A percentile compares a stretch with the other conserved stretches of the same genome.
These are phyloP conservation scores for Prunus armeniaca DNA, from an alignment of 306 rosid species.

Conservation along the genomic window DNA sequence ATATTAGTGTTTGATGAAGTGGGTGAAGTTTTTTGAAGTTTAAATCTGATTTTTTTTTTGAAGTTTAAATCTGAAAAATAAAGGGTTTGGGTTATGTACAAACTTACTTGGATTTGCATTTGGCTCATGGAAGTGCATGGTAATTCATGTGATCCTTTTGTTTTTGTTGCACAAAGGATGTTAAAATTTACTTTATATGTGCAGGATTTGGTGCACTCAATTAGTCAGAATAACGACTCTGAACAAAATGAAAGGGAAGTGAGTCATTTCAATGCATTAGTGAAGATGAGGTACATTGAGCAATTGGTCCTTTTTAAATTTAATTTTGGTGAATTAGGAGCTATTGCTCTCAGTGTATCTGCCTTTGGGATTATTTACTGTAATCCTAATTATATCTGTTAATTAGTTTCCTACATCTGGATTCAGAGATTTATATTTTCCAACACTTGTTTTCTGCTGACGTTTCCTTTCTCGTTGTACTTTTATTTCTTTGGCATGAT, in stretches of 20 bases:
- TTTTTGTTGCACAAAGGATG: conserved; percentile 16
- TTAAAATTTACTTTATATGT: conserved; percentile 29
- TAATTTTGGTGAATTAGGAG: background rate
- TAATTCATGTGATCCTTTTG: conserved; percentile 7
- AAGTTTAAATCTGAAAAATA: background rate
- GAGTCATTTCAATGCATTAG: conserved; percentile 54
- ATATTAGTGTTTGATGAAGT: background rate
- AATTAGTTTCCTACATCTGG: background rate
- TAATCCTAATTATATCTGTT: background rate
- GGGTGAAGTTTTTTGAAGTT: conserved; percentile 5
- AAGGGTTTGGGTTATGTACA: background rate
- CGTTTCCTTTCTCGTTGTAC: background rate
- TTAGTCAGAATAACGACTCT: conserved; percentile 34
- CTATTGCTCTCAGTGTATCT: background rate
- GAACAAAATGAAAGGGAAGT: conserved; percentile 40
- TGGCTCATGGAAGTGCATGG: conserved; percentile 23
- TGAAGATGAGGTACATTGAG: conserved; percentile 63
- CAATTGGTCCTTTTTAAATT: background rate
- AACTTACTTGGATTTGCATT: conserved; percentile 25
- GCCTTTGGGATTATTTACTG: background rate
- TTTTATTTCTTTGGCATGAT: background rate
- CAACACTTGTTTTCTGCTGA: background rate
- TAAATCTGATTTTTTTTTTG: conserved; percentile 5
- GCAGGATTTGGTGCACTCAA: conserved; percentile 61
- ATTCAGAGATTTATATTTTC: background rate